Evolutionary conservation across 306 rosid genomes (phyloP).

Genomic region (Ormosia semicastrata): DNA sequence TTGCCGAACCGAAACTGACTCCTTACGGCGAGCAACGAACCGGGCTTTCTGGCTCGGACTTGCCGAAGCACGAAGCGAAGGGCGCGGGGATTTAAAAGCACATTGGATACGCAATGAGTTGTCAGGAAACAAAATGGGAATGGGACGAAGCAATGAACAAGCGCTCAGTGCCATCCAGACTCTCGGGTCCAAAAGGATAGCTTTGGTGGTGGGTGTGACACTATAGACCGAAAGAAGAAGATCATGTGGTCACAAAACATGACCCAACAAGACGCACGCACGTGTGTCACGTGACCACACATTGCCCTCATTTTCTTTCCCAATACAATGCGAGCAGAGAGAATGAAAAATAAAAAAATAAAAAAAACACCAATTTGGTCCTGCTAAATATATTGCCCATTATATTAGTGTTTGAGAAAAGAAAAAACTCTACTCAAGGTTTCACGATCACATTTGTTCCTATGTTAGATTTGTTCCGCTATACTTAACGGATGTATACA

Average conservation of each 20-base stretch:
- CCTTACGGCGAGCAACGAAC: slow-evolving; percentile 74
- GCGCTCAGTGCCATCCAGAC: slow-evolving; percentile 58
- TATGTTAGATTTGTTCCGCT: too few species aligned
- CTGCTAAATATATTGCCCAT: too few species aligned
- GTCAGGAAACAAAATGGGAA: slow-evolving; percentile 32
- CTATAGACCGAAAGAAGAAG: neutral
- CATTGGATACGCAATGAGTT: neutral
- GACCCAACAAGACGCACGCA: neutral
- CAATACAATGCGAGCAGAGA: too few species aligned
- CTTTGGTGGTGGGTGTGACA: neutral
- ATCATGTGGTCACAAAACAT: too few species aligned
- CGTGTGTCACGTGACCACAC: slow-evolving; percentile 19
- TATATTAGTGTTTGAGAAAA: too few species aligned
- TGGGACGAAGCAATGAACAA: slow-evolving; percentile 30
- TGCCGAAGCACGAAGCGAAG: slow-evolving; percentile 59
- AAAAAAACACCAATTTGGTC: too few species aligned
- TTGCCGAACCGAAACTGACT: slow-evolving; percentile 64
- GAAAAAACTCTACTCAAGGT: too few species aligned
- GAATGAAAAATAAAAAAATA: too few species aligned
- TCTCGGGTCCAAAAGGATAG: neutral
- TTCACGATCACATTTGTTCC: too few species aligned
- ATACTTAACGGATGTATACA: too few species aligned
- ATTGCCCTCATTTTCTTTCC: too few species aligned
- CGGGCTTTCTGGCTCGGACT: slow-evolving; percentile 58
- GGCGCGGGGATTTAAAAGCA: slow-evolving; percentile 31